phyloP scores from a whole-genome alignment of 768 basidiomycete genomes.

The Russula abietina region DNA sequence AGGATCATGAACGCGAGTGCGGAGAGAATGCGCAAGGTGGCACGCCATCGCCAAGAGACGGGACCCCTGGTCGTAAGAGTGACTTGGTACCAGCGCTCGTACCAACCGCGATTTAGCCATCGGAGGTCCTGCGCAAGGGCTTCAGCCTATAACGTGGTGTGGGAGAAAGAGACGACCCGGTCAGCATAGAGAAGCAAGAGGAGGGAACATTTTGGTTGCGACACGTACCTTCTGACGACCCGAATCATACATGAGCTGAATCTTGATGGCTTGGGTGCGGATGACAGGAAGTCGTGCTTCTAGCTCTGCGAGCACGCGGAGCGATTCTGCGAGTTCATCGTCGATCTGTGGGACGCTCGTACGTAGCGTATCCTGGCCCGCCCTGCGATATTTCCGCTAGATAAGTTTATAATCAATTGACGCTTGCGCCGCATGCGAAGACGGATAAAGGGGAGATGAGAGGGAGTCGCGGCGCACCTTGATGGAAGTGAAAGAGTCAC shows the following conservation, averaged over 20 bases:
- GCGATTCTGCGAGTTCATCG: constrained; percentile 54
- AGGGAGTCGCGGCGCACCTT: constrained; percentile 39
- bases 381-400: constrained; percentile 54
- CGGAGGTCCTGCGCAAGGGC: constrained; percentile 55
- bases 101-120: constrained; percentile 76
- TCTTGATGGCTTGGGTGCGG: constrained; percentile 54
- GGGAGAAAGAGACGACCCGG: not conserved
- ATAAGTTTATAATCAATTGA: not conserved
- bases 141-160: constrained; percentile 44
- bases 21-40: constrained; percentile 43
- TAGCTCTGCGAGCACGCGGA: constrained; percentile 51
- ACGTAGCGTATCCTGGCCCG: constrained; percentile 47
- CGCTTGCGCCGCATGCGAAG: too few species aligned
- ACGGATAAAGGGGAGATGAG: not conserved
- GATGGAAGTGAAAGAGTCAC: constrained; percentile 55
- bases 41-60: constrained; percentile 67
- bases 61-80: constrained; percentile 70
- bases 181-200: not conserved
- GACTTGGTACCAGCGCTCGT: constrained; percentile 66
- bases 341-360: constrained; percentile 59
- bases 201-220: not conserved
- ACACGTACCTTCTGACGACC: constrained; percentile 55
- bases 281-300: constrained; percentile 55
- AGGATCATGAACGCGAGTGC: constrained; percentile 49
- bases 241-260: constrained; percentile 62